Evolutionary conservation across 176 grass and related monocot genomes (phyloP), one percentile per base, ranked within the genome.

Genomic region (Eremochloa ophiuroides): DNA sequence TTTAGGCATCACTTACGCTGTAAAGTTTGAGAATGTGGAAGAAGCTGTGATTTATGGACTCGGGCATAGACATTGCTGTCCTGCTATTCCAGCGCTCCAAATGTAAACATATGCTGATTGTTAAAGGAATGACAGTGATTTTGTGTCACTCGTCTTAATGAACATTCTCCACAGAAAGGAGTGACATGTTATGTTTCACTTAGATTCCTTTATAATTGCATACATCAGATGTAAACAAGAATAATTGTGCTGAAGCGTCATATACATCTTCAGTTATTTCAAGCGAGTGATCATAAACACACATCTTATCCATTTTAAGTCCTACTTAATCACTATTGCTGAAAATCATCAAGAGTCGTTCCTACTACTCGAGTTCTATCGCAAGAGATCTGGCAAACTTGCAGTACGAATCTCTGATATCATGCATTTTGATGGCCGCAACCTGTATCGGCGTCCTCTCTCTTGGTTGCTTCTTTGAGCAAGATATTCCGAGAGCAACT

Each of bases 401-500:
- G 4, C 35, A 20, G 6, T 65, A 77, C 0, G 18, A 81, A 73
- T 78, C 73, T 78, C 79, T 83, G 4, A 83, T 73, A 15, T 55
- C 73, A 31, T 34, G 71, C 71, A 80, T 69, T 33, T 42, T 3
- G 3, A 8, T 28, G 7, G 34, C 15, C 10, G 58, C 86, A 48
- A 66, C 28, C 10, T 27, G 18, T 66, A 78, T 60, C 2, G 3
- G 13, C 14, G 1, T 42, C 15, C 80, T 1, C 0, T 83, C 59
- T 18, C 11, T 71, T 4, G 80, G 67, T 6, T 84, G 67, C 16
- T 74, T 71, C 11, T 79, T 74, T 7, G 75, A 79, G 67, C 80
- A 83, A 3, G 80, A 84, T 66, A 79, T 73, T n/a, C 68, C 75
- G 1, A 87, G 67, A 13, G 47, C 4, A 31, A 79, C 34, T 10